Percentiles rank a stretch among this genome's conserved stretches.
These are phyloP conservation scores for Kodamaea fukazawae DNA, from an alignment of 805 yeast genomes.

Conservation along the genomic window DNA sequence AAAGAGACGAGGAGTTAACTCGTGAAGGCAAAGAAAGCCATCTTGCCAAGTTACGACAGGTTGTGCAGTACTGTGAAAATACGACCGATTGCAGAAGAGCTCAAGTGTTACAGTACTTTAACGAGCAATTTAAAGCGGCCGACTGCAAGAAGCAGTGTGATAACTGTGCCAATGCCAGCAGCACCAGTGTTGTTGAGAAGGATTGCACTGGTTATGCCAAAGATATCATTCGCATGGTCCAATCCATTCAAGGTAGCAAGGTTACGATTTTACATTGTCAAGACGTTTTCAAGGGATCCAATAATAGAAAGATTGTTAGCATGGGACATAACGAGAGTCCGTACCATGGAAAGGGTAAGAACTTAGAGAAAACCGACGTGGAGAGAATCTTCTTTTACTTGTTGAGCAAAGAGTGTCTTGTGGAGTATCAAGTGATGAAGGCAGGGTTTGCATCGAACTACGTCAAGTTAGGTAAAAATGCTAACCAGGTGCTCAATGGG, in stretches of 20 bases:
- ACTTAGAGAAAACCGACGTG: constrained; percentile 60
- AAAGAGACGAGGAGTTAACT: constrained; percentile 67
- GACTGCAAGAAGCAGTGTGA: constrained; percentile 78
- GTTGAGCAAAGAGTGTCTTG: constrained; percentile 59
- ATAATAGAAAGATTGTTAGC: constrained; percentile 54
- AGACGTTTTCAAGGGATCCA: constrained; percentile 77
- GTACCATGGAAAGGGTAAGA: constrained; percentile 71
- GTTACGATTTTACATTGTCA: constrained; percentile 81
- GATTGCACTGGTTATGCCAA: constrained; percentile 70
- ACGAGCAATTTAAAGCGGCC: constrained; percentile 69
- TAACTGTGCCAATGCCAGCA: constrained; percentile 58
- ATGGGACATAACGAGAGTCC: constrained; percentile 59
- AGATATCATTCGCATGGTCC: constrained; percentile 58
- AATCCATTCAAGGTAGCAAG: constrained; percentile 50
- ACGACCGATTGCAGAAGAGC: constrained; percentile 84
- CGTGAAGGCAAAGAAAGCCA: constrained; percentile 70
- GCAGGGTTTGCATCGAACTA: constrained; percentile 83
- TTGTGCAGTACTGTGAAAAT: constrained; percentile 89
- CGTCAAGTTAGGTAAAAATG: constrained; percentile 58
- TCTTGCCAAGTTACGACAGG: constrained; percentile 71
- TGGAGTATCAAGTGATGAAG: constrained; percentile 70
- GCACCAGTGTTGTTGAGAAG: constrained; percentile 44
- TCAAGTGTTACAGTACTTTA: constrained; percentile 86
- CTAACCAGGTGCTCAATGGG: constrained; percentile 46
- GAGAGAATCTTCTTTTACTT: constrained; percentile 83